Base-by-base conservation (phyloP, 805 yeast species). In the Ogataea paradorogensis region DNA sequence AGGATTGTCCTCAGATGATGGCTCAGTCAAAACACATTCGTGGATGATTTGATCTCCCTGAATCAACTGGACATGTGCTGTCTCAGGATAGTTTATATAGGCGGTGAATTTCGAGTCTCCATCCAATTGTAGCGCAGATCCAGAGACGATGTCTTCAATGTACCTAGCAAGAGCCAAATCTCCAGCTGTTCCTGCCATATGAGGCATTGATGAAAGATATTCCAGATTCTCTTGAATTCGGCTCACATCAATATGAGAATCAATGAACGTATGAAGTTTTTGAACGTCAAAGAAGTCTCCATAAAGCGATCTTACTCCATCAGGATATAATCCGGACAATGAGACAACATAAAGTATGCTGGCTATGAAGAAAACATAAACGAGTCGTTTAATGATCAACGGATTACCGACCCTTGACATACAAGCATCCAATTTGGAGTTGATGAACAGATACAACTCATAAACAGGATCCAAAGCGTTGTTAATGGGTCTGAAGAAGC, bases 101-200 rank as follows among this genome's bases (percentile, higher is more conserved):
- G 82, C 72, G 33, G 69, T 69, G 38, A 78, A 61, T 38, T 71
- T 74, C 26, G 68, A 65, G 33, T 76, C 72, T 30, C 77, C 80
- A 5, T 77, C 71, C 2, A 62, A 43, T 21, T 66, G 63, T 15
- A 89, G 45, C 2, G 85, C 84, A 46, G 80, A 76, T 37, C 77
- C 72, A 15, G 62, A 57, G 62, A 84, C 77, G 34, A 76, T 74
- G 16, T 73, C 74, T 44, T 76, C 70, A 11, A 90, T 67, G 56
- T 82, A 88, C 42, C 73, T 69, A 2, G 88, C 81, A 26, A 89
- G 63, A 0, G 91, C 74, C 43, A 78, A 61, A 59, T 88, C 96
- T 14, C 95, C 98, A 11, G 78, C 75, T 2, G 97, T 82, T 3
- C 98, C 98, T 0, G 96, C 79, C 48, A 83, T 62, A 58, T 89